A percentile compares a stretch with the other conserved stretches of the same genome.
phyloP scores from a whole-genome alignment of 2,329 filamentous ascomycete genomes.

The Penicillium sp. region DNA sequence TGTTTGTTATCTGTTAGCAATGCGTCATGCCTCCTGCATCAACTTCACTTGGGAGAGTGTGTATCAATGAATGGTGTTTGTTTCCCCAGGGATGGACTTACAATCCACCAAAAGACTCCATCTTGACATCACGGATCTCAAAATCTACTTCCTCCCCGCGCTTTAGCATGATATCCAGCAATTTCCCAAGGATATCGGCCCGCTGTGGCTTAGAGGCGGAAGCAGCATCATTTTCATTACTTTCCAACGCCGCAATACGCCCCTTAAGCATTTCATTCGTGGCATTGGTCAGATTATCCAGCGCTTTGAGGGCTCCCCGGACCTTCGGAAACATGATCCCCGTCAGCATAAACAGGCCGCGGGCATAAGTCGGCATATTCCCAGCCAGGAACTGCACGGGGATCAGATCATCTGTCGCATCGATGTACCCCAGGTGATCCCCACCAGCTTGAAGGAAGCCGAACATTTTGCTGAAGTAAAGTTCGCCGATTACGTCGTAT shows the following conservation, averaged over 20 bases:
- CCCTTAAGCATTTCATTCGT: constrained; percentile 31
- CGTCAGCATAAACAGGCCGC: constrained; percentile 33
- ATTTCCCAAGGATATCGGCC: constrained; percentile 35
- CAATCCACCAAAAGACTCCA: constrained; percentile 36
- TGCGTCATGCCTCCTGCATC: too few relatives aligned
- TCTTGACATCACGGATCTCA: constrained; percentile 33
- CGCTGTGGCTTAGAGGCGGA: constrained; percentile 22
- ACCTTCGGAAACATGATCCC: constrained; percentile 28
- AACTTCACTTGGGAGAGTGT: too few relatives aligned
- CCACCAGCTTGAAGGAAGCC: constrained; percentile 47
- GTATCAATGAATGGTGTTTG: background rate
- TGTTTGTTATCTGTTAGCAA: background rate
- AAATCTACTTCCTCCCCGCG: constrained; percentile 39
- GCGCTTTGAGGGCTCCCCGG: constrained; percentile 32
- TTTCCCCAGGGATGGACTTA: constrained; percentile 24
- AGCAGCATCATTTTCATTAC: background rate
- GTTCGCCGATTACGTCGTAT: constrained; percentile 50
- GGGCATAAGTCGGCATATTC: constrained; percentile 36
- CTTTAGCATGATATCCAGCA: constrained; percentile 33
- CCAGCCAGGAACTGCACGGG: constrained; percentile 37
- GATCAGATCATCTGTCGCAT: constrained; percentile 41
- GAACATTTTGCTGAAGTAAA: constrained; percentile 48
- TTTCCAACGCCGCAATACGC: constrained; percentile 24
- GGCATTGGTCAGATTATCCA: constrained; percentile 31
- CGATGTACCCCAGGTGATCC: constrained; percentile 47